phyloP scores from a whole-genome alignment of 768 basidiomycete species.

The Lactarius hatsudake region DNA sequence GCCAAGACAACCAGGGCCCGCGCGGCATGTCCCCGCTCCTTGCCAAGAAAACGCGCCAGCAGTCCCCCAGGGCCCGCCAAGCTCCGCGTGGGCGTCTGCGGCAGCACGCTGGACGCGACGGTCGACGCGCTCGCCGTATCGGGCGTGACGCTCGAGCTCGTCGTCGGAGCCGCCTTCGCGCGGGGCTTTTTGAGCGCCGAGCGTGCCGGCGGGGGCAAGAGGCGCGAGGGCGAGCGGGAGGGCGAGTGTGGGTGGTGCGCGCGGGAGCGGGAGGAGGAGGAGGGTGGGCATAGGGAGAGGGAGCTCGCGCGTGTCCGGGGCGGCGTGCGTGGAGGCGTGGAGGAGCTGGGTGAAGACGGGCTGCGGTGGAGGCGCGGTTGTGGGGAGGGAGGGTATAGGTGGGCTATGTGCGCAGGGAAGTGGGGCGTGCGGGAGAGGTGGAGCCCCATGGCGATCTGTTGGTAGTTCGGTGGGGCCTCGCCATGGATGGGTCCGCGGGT shows the following conservation, averaged over 20 bases:
- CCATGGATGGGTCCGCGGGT: slow-evolving; percentile 41
- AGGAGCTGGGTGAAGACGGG: slow-evolving; percentile 28
- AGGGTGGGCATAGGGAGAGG: background rate
- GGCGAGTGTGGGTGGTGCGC: background rate
- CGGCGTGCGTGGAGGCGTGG: slow-evolving; percentile 27
- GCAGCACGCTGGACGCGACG: slow-evolving; percentile 41
- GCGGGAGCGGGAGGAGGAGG: background rate
- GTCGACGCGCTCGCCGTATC: slow-evolving; percentile 46
- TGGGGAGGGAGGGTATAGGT: slow-evolving; percentile 9
- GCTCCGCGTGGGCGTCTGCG: slow-evolving; percentile 30
- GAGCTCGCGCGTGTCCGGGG: slow-evolving; percentile 27
- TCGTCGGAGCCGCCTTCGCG: slow-evolving; percentile 33
- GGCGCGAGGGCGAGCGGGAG: slow-evolving; percentile 22
- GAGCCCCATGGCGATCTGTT: slow-evolving; percentile 80
- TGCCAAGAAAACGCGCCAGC: slow-evolving; percentile 31
- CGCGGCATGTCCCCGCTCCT: slow-evolving; percentile 3
- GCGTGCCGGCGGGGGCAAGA: slow-evolving; percentile 57
- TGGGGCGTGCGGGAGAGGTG: slow-evolving; percentile 77
- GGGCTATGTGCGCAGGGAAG: slow-evolving; percentile 42
- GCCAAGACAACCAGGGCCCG: background rate
- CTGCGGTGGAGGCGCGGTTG: slow-evolving; percentile 7
- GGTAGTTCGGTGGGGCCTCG: slow-evolving; percentile 55
- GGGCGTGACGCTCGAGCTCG: slow-evolving; percentile 32
- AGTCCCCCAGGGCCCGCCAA: slow-evolving; percentile 31
- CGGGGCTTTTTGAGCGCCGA: slow-evolving; percentile 63